Evolutionary conservation across 2,329 filamentous ascomycete species (phyloP), one percentile per base, ranked within the genome.

Genomic region (Diaporthe batatas): DNA sequence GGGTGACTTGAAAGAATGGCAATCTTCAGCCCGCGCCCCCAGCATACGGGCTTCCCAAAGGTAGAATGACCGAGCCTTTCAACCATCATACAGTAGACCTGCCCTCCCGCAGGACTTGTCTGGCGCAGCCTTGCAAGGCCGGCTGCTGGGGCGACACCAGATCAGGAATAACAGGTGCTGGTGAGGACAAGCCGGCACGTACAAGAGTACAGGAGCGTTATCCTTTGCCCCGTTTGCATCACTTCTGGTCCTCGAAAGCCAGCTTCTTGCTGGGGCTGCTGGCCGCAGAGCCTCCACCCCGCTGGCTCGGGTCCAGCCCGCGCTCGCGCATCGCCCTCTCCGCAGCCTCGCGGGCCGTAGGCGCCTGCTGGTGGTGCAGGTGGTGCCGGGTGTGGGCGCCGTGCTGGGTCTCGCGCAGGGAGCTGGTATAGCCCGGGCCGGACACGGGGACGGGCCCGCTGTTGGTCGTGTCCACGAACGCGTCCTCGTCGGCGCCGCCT

Each of bases 381-480:
- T 75, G 75, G 18, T 79, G 77, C 39, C 73, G 68, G n/a, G 73
- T 74, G 7, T 72, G 64, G 1, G 44, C 53, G 10, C 70, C 73
- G 32, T 78, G 79, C 68, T 79, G 80, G 18, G 79, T 80, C 75
- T 83, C 81, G 29, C 82, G 77, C 21, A 84, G 77, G 0, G 82
- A 81, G 71, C 83, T 84, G 7, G 80, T 81, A n/a, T 77, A 23
- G 76, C 78, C 71, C 81, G 82, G n/a, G 54, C 72, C 65, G 34
- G 82, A 82, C 23, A 86, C 82, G 21, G 88, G 84, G 1, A 90
- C 83, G 1, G 90, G 89, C 0, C 89, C 87, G 29, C 87, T 84
- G 67, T 88, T 87, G 1, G 91, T 92, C 2, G 91, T 93, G 80
- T 93, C 91, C 32, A 93, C 86, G 75, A 91, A 90, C 12, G 82